Base-by-base conservation (phyloP, 2,329 filamentous ascomycete species). In the Paracoccidioides lutzii region DNA sequence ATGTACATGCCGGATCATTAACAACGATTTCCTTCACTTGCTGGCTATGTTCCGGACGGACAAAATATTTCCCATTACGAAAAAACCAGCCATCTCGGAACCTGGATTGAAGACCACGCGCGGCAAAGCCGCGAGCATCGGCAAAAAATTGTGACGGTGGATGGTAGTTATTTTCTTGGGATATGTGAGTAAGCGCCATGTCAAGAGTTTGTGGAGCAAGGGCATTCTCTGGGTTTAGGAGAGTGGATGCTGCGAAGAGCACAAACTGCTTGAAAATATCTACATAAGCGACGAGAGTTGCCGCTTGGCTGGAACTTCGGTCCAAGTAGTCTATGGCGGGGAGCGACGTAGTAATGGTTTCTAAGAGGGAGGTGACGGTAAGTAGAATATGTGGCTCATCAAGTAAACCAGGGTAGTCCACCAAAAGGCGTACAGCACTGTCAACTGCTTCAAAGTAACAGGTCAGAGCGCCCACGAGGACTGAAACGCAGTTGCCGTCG, bases 281-380 rank as follows among this genome's bases (percentile, higher is more conserved):
- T 12, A 78, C 58, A 45, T 69, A 66, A 0, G 59, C 37, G 59
- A 70, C 37, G 42, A 73, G 60, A 45, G 62, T 15, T 3, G 59
- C 22, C 9, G 60, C 58, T 5, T 56, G 35, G 35, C 62, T 61
- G 1, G 67, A 71, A 32, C 68, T 62, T 37, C 71, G 69, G 52
- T 71, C 64, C 33, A 80, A 66, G 59, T 79, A 80, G 53, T 79
- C 74, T 0, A 79, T 57, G 1, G 74, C 59, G 1, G 70, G 66
- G 1, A 78, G 57, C 1, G 70, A 65, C 2, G 72, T 69, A 0
- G 63, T 68, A 12, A 76, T 68, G 55, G 72, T 69, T 6, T 73
- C 64, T 32, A 78, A 62, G 55, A 75, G 70, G 0, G 69, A 62
- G 1, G 65, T 59, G 6, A 76, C 54, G 10, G 70, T 71, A 28